Percentiles rank a stretch among this genome's conserved stretches.
Conservation (phyloP, 2,329 filamentous ascomycete genomes). For the Pseudocercospora musae region DNA sequence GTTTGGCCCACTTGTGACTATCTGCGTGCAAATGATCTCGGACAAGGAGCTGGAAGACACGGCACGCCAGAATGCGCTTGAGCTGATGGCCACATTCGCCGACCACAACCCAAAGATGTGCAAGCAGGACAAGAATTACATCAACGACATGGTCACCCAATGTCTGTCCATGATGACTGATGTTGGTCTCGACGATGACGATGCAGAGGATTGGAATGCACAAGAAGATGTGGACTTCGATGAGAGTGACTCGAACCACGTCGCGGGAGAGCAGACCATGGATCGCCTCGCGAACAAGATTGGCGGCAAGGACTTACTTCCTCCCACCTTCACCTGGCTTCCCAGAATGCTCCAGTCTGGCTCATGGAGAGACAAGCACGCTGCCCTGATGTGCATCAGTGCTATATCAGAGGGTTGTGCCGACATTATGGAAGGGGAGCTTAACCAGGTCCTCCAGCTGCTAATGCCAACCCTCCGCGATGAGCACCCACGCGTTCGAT, state of each 20-base stretch:
- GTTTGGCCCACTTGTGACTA: slow-evolving; percentile 90
- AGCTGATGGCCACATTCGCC: slow-evolving; percentile 96
- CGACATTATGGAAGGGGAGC: slow-evolving; percentile 90
- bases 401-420: slow-evolving; percentile 97
- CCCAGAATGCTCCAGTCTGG: slow-evolving; percentile 96
- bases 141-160: slow-evolving; percentile 95
- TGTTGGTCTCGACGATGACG: slow-evolving; percentile 88
- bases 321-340: slow-evolving; percentile 93
- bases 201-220: slow-evolving; percentile 87
- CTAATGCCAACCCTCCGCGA: slow-evolving; percentile 91
- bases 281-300: slow-evolving; percentile 96
- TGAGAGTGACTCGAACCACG: slow-evolving; percentile 95
- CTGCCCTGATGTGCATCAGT: slow-evolving; percentile 96
- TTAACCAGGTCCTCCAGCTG: slow-evolving; percentile 88
- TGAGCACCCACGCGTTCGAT: slow-evolving; percentile 87
- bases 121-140: slow-evolving; percentile 88
- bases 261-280: slow-evolving; percentile 98
- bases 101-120: slow-evolving; percentile 94
- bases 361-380: slow-evolving; percentile 91
- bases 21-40: slow-evolving; percentile 88
- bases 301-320: slow-evolving; percentile 86
- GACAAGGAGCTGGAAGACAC: slow-evolving; percentile 92
- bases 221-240: slow-evolving; percentile 94
- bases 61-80: slow-evolving; percentile 88
- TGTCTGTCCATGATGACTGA: slow-evolving; percentile 98